Evolutionary conservation across 148 eudicot species (phyloP).

Genomic region (Amaranthus palmeri): DNA sequence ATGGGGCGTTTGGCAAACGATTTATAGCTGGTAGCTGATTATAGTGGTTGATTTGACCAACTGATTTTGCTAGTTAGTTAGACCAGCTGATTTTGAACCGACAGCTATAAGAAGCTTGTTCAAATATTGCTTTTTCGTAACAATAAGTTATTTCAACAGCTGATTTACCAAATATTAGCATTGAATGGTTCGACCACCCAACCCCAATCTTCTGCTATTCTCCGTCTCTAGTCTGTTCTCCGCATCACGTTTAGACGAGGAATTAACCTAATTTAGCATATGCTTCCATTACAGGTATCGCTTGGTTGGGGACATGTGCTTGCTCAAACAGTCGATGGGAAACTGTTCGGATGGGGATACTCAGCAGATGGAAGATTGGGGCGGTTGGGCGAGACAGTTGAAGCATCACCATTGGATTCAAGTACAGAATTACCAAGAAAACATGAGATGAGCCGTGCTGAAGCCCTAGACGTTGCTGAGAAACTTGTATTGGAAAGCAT

Average conservation of each 20-base stretch:
- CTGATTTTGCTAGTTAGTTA: too few species aligned
- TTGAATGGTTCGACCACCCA: too few species aligned
- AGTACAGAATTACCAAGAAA: slow-evolving; percentile 23
- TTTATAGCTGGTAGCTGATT: too few species aligned
- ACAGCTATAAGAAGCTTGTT: too few species aligned
- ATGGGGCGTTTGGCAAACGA: too few species aligned
- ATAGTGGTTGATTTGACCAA: too few species aligned
- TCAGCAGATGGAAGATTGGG: slow-evolving; percentile 95
- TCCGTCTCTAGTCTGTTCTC: neutral
- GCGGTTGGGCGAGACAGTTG: slow-evolving; percentile 44
- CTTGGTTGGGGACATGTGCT: slow-evolving; percentile 98
- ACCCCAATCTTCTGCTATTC: neutral
- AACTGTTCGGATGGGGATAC: slow-evolving; percentile 94
- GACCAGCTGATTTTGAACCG: too few species aligned
- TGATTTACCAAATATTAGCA: too few species aligned
- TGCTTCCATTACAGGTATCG: slow-evolving; percentile 45
- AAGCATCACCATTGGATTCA: slow-evolving; percentile 63
- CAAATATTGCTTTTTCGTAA: too few species aligned
- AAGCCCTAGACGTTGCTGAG: slow-evolving; percentile 57
- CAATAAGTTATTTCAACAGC: too few species aligned
- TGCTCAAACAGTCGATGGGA: slow-evolving; percentile 69
- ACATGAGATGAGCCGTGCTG: slow-evolving; percentile 27
- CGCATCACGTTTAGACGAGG: neutral
- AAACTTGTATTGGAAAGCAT: slow-evolving; percentile 68
- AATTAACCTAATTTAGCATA: slow-evolving; percentile 13